These are phyloP conservation scores for Cytospora paraplurivora DNA, from an alignment of 2,329 filamentous ascomycete species.

Conservation along the genomic window DNA sequence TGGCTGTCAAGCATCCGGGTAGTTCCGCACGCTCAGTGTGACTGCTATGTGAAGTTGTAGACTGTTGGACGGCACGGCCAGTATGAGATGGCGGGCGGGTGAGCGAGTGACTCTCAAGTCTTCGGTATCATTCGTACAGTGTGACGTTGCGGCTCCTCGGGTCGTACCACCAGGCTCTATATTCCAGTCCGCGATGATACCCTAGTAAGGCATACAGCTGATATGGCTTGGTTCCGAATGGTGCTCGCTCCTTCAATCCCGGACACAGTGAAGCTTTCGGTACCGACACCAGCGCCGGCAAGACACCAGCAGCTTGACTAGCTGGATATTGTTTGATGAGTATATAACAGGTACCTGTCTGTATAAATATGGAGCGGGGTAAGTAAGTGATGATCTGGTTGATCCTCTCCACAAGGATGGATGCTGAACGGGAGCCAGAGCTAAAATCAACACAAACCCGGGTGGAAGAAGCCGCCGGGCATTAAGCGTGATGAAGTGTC, in stretches of 20 bases:
- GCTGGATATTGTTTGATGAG: neutral
- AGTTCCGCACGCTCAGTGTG: conserved; percentile 9
- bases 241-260: neutral
- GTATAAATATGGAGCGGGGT: neutral
- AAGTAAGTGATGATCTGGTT: neutral
- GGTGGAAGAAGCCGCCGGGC: conserved; percentile 5
- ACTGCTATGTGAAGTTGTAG: neutral
- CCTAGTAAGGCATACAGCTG: neutral
- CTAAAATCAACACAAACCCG: conserved; percentile 8
- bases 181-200: neutral
- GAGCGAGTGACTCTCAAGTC: neutral
- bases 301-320: neutral
- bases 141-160: conserved; percentile 9
- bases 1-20: conserved; percentile 11
- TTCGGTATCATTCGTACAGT: conserved; percentile 1
- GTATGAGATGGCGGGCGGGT: conserved; percentile 11
- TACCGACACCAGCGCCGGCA: neutral
- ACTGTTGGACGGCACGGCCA: neutral
- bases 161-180: neutral
- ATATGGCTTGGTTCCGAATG: neutral
- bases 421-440: conserved; percentile 6
- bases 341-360: neutral
- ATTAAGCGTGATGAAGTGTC: conserved; percentile 4
- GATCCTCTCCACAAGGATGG: conserved; percentile 1
- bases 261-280: neutral